Evolutionary conservation across 441 rosid species (phyloP).

Genomic region (Flueggea neowawraea): DNA sequence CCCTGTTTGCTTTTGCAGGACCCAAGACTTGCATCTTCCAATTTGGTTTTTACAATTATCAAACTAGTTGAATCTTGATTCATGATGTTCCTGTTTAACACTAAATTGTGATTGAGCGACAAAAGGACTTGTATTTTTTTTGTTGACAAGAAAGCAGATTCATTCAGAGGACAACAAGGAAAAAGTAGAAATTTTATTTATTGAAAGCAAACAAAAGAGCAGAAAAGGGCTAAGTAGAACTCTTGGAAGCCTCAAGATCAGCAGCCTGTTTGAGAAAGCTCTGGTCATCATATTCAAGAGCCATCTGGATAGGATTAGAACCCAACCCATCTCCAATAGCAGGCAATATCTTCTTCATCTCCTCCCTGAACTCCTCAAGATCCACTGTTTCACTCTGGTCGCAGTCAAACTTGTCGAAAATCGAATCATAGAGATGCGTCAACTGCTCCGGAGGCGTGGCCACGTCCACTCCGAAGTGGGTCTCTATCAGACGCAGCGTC

Average conservation of each 20-base stretch:
- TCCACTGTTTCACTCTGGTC: conserved; percentile 63
- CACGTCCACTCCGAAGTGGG: conserved; percentile 73
- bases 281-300: conserved; percentile 54
- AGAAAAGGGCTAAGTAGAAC: too few species aligned
- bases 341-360: conserved; percentile 76
- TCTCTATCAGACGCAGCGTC: conserved; percentile 64
- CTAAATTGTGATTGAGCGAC: too few species aligned
- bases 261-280: conserved; percentile 70
- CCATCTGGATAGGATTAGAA: conserved; percentile 77
- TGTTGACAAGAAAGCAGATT: too few species aligned
- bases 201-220: too few species aligned
- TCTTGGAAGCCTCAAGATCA: conserved; percentile 79
- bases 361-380: conserved; percentile 59
- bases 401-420: conserved; percentile 73
- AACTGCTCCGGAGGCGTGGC: conserved; percentile 60
- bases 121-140: too few species aligned
- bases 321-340: conserved; percentile 92
- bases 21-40: too few species aligned
- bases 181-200: too few species aligned
- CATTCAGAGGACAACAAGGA: too few species aligned
- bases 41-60: too few species aligned
- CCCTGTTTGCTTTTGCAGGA: too few species aligned
- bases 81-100: too few species aligned
- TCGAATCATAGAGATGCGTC: conserved; percentile 61
- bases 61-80: too few species aligned